These are phyloP conservation scores for Fraxinus floribunda DNA, from an alignment of 305 asterid genomes.

Conservation along the genomic window DNA sequence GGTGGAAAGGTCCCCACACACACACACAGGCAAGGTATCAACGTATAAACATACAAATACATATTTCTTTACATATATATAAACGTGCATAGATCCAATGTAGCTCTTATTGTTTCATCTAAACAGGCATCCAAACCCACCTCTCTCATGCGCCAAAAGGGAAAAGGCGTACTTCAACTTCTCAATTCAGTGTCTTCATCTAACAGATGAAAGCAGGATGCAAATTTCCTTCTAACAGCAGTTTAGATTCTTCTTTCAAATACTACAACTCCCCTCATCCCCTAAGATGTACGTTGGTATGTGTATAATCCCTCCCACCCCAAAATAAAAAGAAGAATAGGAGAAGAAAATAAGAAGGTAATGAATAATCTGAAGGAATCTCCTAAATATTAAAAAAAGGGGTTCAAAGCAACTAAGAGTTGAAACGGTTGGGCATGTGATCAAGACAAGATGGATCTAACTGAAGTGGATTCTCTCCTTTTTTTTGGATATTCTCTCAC, in stretches of 20 bases:
- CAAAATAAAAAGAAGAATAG: not conserved
- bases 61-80: not conserved
- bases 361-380: not conserved
- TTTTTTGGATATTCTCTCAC: not conserved
- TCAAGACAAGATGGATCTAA: not conserved
- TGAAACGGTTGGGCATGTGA: not conserved
- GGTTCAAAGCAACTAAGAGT: not conserved
- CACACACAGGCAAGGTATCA: not conserved
- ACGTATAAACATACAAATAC: not conserved
- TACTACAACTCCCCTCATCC: not conserved
- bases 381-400: not conserved
- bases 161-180: not conserved
- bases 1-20: not conserved
- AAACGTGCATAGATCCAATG: not conserved
- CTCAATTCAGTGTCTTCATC: not conserved
- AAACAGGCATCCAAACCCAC: not conserved
- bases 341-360: not conserved
- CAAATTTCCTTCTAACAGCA: not conserved
- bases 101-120: not conserved
- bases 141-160: not conserved
- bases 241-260: not conserved
- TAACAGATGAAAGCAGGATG: not conserved
- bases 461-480: not conserved
- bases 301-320: not conserved
- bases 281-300: not conserved